A percentile compares a stretch with the other conserved stretches of the same genome.
Conservation (phyloP, 345 rosid genomes). For the Punica granatum region DNA sequence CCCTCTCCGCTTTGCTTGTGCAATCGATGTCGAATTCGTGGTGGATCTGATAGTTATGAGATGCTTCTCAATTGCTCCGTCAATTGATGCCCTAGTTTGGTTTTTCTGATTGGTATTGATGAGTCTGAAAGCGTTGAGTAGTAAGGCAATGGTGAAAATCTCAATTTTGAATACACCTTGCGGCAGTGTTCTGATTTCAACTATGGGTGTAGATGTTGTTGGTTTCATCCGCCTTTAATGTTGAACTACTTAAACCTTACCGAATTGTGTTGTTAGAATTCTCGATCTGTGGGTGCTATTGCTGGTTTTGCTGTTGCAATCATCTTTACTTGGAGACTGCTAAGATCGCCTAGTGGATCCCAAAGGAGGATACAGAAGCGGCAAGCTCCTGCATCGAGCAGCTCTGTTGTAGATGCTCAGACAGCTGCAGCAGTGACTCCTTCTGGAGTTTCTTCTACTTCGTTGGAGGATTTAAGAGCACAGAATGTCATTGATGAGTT, state of each 20-base stretch:
- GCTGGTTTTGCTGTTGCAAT: constrained; percentile 94
- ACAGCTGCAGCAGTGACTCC: constrained; percentile 29
- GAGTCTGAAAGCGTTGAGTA: not conserved
- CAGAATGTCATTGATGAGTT: constrained; percentile 73
- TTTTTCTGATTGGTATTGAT: not conserved
- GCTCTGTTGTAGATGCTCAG: constrained; percentile 37
- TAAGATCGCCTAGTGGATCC: constrained; percentile 59
- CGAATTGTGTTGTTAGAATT: constrained; percentile 52
- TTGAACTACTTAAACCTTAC: not conserved
- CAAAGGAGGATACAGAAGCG: constrained; percentile 76
- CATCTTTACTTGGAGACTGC: constrained; percentile 70
- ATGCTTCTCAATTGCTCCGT: not conserved
- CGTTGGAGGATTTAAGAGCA: constrained; percentile 51
- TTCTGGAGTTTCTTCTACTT: constrained; percentile 37
- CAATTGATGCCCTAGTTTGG: not conserved
- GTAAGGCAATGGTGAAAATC: not conserved
- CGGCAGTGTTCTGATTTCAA: not conserved
- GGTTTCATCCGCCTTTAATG: not conserved
- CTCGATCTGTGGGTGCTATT: constrained; percentile 82
- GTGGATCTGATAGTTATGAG: not conserved
- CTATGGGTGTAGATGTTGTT: not conserved
- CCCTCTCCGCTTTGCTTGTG: constrained; percentile 5
- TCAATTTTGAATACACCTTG: no score
- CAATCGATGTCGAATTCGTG: not conserved
- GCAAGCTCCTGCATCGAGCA: constrained; percentile 39